Evolutionary conservation across 805 yeast species (phyloP).

Genomic region (Tetrapisispora fleetii): DNA sequence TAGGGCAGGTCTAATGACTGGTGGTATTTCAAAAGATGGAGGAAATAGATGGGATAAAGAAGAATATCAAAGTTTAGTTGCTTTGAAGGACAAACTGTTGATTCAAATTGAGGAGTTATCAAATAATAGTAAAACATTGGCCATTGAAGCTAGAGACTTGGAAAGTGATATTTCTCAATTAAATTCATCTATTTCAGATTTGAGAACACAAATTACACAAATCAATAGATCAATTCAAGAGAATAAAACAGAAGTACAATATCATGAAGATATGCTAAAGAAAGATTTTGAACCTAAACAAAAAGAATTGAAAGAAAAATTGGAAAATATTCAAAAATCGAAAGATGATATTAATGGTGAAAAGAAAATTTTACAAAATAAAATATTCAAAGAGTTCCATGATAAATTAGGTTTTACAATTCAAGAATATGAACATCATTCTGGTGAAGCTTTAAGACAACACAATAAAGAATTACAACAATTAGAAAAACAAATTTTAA

Average conservation of each 20-base stretch:
- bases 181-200: slow-evolving; percentile 36
- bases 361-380: slow-evolving; percentile 33
- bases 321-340: slow-evolving; percentile 11
- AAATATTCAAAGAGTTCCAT: slow-evolving; percentile 48
- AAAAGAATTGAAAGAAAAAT: slow-evolving; percentile 16
- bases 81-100: slow-evolving; percentile 41
- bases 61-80: slow-evolving; percentile 46
- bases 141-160: slow-evolving; percentile 45
- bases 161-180: slow-evolving; percentile 44
- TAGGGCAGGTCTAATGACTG: slow-evolving; percentile 85
- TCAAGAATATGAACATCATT: slow-evolving; percentile 59
- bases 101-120: slow-evolving; percentile 35
- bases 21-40: slow-evolving; percentile 53
- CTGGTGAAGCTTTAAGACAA: slow-evolving; percentile 47
- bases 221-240: slow-evolving; percentile 38
- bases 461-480: slow-evolving; percentile 54
- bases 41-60: slow-evolving; percentile 63
- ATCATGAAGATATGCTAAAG: slow-evolving; percentile 32
- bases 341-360: slow-evolving; percentile 21
- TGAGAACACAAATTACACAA: slow-evolving; percentile 38
- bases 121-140: slow-evolving; percentile 38
- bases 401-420: slow-evolving; percentile 44
- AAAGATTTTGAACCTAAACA: slow-evolving; percentile 25
- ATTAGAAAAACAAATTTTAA: slow-evolving; percentile 49
- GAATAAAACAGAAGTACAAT: slow-evolving; percentile 40